Conservation (phyloP, 768 basidiomycete genomes). For the Boletus rubescentipes region DNA sequence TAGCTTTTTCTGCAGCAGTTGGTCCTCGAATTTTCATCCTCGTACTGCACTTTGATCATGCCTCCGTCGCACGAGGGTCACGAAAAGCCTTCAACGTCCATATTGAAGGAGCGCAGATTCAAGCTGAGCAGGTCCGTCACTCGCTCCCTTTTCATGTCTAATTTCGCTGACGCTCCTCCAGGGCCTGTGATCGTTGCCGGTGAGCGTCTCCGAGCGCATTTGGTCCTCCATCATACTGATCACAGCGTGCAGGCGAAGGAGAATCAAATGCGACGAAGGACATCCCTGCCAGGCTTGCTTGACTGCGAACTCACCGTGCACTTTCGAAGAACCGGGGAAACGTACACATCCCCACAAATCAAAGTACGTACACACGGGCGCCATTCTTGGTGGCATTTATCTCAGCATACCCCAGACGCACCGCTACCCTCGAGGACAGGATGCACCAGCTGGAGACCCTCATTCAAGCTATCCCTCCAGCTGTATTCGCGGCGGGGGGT, state of each 20-base stretch:
- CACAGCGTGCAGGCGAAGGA: slow-evolving; percentile 53
- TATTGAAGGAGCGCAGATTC: slow-evolving; percentile 80
- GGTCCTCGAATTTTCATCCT: slow-evolving; percentile 10
- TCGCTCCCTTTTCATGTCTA: neutral
- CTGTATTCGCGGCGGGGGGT: slow-evolving; percentile 68
- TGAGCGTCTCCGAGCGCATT: slow-evolving; percentile 40
- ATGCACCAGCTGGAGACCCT: slow-evolving; percentile 87
- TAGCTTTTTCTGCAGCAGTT: slow-evolving; percentile 2
- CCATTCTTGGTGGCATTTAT: slow-evolving; percentile 5
- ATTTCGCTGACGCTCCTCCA: slow-evolving; percentile 30
- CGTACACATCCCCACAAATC: slow-evolving; percentile 85
- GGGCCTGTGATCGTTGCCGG: slow-evolving; percentile 91
- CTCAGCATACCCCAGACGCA: slow-evolving; percentile 47
- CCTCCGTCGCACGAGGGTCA: slow-evolving; percentile 36
- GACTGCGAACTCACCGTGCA: slow-evolving; percentile 79
- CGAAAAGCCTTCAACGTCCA: slow-evolving; percentile 46
- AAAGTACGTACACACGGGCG: slow-evolving; percentile 52
- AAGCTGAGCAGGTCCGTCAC: slow-evolving; percentile 74
- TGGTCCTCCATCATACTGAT: neutral
- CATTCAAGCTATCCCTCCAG: slow-evolving; percentile 81
- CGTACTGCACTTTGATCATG: slow-evolving; percentile 19
- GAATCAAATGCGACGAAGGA: slow-evolving; percentile 88
- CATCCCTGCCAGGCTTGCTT: slow-evolving; percentile 87
- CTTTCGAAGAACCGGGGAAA: slow-evolving; percentile 87
- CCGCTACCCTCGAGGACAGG: slow-evolving; percentile 81